A percentile compares a stretch with the other conserved stretches of the same genome.
phyloP scores from a whole-genome alignment of 2,329 filamentous ascomycete genomes.

The Orbilia ellipsospora region DNA sequence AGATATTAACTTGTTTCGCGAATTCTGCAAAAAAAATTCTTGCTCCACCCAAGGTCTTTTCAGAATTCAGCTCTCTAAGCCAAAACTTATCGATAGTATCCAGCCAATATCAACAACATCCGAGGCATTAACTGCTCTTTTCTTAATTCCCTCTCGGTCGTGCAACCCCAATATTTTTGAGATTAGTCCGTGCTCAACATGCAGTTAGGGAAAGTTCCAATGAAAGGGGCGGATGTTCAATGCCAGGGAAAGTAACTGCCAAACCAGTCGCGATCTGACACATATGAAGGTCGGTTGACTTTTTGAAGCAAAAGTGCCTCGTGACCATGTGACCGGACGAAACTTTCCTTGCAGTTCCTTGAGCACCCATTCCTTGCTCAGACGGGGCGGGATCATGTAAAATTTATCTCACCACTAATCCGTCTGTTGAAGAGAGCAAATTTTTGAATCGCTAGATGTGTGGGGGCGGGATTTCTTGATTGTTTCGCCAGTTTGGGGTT shows the following conservation, averaged over 20 bases:
- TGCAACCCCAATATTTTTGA: conserved; percentile 14
- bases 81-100: no score
- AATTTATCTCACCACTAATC: not conserved
- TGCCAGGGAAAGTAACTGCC: conserved; percentile 4
- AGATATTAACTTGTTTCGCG: no score
- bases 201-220: not conserved
- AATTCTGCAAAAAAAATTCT: no score
- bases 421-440: not conserved
- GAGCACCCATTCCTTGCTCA: conserved; percentile 18
- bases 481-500: not conserved
- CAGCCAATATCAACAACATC: no score
- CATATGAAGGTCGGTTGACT: conserved; percentile 20
- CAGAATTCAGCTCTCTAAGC: no score
- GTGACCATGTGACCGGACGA: conserved; percentile 17
- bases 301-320: conserved; percentile 10
- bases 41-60: no score
- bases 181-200: conserved; percentile 16
- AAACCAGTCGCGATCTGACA: conserved; percentile 52
- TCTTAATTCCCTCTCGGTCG: conserved; percentile 4
- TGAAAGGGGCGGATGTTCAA: not conserved
- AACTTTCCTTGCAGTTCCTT: conserved; percentile 16
- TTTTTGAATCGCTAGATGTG: conserved; percentile 7
- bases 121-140: no score
- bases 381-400: conserved; percentile 3
- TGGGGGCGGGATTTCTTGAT: conserved; percentile 44